Percentiles rank a stretch among this genome's conserved stretches.
Conservation (phyloP, 2,329 filamentous ascomycete species). For the Neodidymelliopsis sp. region DNA sequence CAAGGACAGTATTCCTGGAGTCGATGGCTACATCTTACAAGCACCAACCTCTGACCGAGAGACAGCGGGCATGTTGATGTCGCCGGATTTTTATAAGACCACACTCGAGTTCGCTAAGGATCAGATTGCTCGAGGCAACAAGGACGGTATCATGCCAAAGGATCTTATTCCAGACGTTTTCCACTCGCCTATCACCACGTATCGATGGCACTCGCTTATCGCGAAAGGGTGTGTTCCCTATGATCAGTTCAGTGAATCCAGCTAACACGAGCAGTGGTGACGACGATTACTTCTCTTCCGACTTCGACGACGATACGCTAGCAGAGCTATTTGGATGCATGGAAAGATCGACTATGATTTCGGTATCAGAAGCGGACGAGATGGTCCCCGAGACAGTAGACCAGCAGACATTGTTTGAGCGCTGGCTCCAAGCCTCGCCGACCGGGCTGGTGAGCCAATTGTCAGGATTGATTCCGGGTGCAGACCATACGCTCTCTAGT, state of each 20-base stretch:
- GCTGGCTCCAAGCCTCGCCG: slow-evolving; percentile 3
- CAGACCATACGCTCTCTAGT: slow-evolving; percentile 1
- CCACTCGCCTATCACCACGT: slow-evolving; percentile 22
- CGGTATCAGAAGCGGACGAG: slow-evolving; percentile 25
- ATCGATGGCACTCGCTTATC: slow-evolving; percentile 27
- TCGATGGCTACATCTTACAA: slow-evolving; percentile 26
- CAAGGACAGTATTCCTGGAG: neutral
- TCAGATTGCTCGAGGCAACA: slow-evolving; percentile 6
- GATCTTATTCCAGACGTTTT: slow-evolving; percentile 20
- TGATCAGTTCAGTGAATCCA: no score
- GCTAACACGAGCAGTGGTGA: slow-evolving; percentile 16
- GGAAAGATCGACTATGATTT: slow-evolving; percentile 17
- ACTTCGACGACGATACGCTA: slow-evolving; percentile 12
- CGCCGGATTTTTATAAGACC: slow-evolving; percentile 6
- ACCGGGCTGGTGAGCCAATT: neutral
- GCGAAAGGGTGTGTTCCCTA: slow-evolving; percentile 1
- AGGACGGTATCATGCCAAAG: neutral
- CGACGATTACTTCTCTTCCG: slow-evolving; percentile 30
- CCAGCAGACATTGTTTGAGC: slow-evolving; percentile 13
- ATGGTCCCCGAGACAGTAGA: slow-evolving; percentile 22
- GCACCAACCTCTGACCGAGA: slow-evolving; percentile 27
- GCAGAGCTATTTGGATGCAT: slow-evolving; percentile 12
- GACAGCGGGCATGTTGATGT: slow-evolving; percentile 24
- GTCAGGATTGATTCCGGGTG: neutral
- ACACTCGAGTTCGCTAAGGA: slow-evolving; percentile 15